Conservation (phyloP, 257 asterid genomes). For the Galeopsis tetrahit region DNA sequence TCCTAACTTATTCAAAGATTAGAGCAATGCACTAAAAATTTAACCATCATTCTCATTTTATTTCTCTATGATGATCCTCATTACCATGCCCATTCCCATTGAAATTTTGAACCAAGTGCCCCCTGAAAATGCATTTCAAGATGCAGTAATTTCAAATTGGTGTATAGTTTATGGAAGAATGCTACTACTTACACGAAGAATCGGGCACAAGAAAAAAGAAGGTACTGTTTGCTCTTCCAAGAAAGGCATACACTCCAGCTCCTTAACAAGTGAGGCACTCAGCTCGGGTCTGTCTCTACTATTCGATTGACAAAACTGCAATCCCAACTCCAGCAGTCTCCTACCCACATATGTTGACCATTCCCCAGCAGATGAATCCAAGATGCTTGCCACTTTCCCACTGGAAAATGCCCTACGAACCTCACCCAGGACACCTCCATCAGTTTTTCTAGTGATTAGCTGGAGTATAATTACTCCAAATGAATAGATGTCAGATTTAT, state of each 20-base stretch:
- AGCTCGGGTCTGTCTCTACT: slow-evolving; percentile 70
- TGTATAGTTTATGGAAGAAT: neutral
- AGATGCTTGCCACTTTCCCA: slow-evolving; percentile 50
- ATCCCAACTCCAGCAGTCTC: slow-evolving; percentile 71
- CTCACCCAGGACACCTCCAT: slow-evolving; percentile 51
- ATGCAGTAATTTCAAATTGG: neutral
- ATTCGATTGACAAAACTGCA: slow-evolving; percentile 70
- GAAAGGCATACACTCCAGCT: slow-evolving; percentile 59
- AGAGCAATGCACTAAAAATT: neutral
- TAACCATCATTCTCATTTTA: too few species aligned
- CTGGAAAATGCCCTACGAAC: slow-evolving; percentile 50
- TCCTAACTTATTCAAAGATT: neutral
- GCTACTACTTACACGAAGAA: slow-evolving; percentile 60
- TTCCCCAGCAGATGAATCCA: slow-evolving; percentile 80
- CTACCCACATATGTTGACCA: slow-evolving; percentile 72
- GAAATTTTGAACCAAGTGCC: too few species aligned
- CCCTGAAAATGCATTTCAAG: neutral
- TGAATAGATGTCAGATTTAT: slow-evolving; percentile 73
- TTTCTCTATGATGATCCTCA: too few species aligned
- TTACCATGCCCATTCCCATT: too few species aligned
- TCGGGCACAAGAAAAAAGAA: slow-evolving; percentile 77
- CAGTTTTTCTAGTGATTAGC: slow-evolving; percentile 65
- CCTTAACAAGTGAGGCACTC: slow-evolving; percentile 58
- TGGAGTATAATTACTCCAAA: slow-evolving; percentile 78
- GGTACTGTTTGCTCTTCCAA: slow-evolving; percentile 77